Base-by-base conservation (phyloP, 1,284 basidiomycete species). In the Xerocomus minutiporus region DNA sequence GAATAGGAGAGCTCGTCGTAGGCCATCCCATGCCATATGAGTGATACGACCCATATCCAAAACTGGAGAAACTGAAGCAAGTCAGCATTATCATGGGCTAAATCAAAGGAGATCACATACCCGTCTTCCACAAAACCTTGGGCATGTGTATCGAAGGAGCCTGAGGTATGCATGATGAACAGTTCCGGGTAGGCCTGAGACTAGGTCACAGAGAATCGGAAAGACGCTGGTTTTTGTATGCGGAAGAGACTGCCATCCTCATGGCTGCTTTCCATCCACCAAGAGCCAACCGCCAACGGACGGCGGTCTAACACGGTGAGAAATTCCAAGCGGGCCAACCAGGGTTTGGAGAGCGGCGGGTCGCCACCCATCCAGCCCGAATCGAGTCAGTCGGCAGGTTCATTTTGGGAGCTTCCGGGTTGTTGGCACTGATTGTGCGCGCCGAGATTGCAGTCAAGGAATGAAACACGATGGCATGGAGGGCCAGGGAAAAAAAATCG, bases 1-100 rank as follows among this genome's bases (percentile, higher is more conserved):
- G 50, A 2, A 17, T 23, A 0, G 62, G 60, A 36, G 59, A 64
- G n/a, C 12, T 6, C 1, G 5, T 8, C 2, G 55, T 2, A 13
- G 1, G 7, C 1, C 15, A 8, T 20, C 17, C 1, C 9, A 5
- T 1, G 8, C 0, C 20, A 20, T 20, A 20, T 20, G 20, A 20
- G 20, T 20, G 9, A 25, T 3, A 5, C 8, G n/a, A 17, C 17
- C 17, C 36, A 38, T 4, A 17, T 20, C 9, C 36, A 20, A 38
- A 20, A 7, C 41, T 17, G 5, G 2, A 1, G 25, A 15, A 20
- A 23, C 60, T 64, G 36, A 31, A 20, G 6, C 4, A 4, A 5
- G 23, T 46, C 34, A 36, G 17, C 20, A 29, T 31, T n/a, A 20
- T 1, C 6, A 7, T 25, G 25, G 36, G 5, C 7, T 0, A 5